These are phyloP conservation scores for Phytomonas serpens DNA, from an alignment of 208 protist genomes.

Conservation along the genomic window DNA sequence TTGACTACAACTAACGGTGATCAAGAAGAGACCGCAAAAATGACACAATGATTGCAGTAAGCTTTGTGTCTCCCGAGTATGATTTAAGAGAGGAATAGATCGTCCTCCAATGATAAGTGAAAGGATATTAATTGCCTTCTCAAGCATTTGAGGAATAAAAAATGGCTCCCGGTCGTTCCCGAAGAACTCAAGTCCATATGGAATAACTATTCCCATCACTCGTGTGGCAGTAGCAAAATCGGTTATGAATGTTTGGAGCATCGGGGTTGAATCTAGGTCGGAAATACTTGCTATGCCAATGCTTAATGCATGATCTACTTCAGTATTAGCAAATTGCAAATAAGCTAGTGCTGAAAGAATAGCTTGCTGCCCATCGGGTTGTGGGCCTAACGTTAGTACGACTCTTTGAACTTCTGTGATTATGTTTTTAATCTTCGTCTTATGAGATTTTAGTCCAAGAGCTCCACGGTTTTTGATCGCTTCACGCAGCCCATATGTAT, in stretches of 20 bases:
- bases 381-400: conserved; percentile 9
- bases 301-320: conserved; percentile 39
- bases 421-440: conserved; percentile 38
- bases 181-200: conserved; percentile 80
- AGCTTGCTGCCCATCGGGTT: conserved; percentile 1
- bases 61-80: background rate
- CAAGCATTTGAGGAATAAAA: conserved; percentile 28
- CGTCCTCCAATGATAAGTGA: conserved; percentile 5
- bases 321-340: conserved; percentile 36
- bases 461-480: conserved; percentile 40
- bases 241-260: conserved; percentile 69
- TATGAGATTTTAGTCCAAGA: conserved; percentile 41
- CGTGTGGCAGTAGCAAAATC: conserved; percentile 42
- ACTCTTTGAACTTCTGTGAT: conserved; percentile 44
- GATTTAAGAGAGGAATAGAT: conserved; percentile 2
- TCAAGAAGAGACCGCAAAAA: conserved; percentile 53
- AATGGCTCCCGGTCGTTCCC: conserved; percentile 43
- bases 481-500: conserved; percentile 55
- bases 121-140: conserved; percentile 15
- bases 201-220: conserved; percentile 39
- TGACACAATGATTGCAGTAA: background rate
- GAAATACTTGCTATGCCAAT: conserved; percentile 32
- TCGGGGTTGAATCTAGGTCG: conserved; percentile 55
- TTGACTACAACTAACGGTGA: conserved; percentile 40
- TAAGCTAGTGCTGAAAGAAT: conserved; percentile 45